Base-by-base conservation (phyloP, 352 stramenopile species). In the Globisporangium abappressorium region DNA sequence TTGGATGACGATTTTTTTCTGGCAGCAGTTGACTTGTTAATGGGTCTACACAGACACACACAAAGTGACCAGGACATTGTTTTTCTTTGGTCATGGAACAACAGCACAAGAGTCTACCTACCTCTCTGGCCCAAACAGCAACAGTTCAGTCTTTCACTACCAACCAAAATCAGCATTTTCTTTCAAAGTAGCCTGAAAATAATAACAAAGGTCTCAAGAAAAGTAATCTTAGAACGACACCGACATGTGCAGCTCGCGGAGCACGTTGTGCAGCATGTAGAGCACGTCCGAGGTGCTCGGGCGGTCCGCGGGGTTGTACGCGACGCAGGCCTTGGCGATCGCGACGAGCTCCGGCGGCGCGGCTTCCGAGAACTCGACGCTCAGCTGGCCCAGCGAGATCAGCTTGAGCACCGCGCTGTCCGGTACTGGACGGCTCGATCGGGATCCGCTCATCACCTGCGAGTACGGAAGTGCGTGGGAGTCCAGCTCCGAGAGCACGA, bases 181-280 rank as follows among this genome's bases (percentile, higher is more conserved):
- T 1, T 41, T 41, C 34, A 41, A 41, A 41, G 34, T 41, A 41
- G 34, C 33, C 11, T 49, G 41, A 49, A 20, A 49, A 18, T 11
- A n/a, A 14, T n/a, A 49, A 49, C 6, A 14, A 49, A 49, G 14
- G 4, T 36, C 33, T 49, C 41, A 51, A 51, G 24, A 26, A 26
- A 26, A 26, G 24, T 26, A 26, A 26, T 26, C 24, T 26, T 26
- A 26, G 24, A 26, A 57, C 24, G 51, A 57, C 51, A 34, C 51
- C 5, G 51, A 57, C 24, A 57, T 57, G 51, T 57, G 51, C 22
- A 57, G 51, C n/a, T 57, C 51, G 51, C 24, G 51, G 51, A 62
- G 36, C 36, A 62, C 57, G 36, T 47, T 62, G 33, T 62, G 57
- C 20, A 62, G 57, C 20, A 47, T 47, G 57, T 43, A 62, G 30